These are phyloP conservation scores for Aspergillus sparsus DNA, from an alignment of 495 filamentous ascomycete species.

Conservation along the genomic window DNA sequence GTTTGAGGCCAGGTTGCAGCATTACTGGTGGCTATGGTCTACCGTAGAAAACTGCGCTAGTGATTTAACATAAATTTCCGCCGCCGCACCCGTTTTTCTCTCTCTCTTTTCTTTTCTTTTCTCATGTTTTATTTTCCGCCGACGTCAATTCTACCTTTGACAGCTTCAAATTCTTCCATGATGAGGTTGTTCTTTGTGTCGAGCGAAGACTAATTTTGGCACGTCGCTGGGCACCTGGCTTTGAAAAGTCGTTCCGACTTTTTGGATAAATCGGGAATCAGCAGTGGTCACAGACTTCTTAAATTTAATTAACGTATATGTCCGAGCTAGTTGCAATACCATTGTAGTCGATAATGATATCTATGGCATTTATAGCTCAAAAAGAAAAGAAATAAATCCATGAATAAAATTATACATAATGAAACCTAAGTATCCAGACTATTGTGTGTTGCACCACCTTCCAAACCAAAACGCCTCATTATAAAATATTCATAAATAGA, in stretches of 20 bases:
- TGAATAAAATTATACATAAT: conserved; percentile 15
- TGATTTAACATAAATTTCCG: conserved; percentile 37
- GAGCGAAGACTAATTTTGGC: conserved; percentile 63
- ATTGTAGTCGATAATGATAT: neutral
- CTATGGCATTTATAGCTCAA: too few species aligned
- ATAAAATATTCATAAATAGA: conserved; percentile 5
- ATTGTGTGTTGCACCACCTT: conserved; percentile 12
- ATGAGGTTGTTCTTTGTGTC: conserved; percentile 68
- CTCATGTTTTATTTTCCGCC: conserved; percentile 40
- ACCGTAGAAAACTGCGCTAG: conserved; percentile 37
- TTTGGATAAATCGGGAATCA: conserved; percentile 74
- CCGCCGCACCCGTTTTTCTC: conserved; percentile 24
- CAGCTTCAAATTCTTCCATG: conserved; percentile 53
- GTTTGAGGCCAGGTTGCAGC: conserved; percentile 55
- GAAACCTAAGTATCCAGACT: conserved; percentile 12
- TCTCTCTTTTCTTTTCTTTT: conserved; percentile 43
- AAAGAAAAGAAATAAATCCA: conserved; percentile 1
- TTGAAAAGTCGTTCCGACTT: conserved; percentile 69
- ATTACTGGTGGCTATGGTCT: conserved; percentile 35
- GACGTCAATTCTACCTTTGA: conserved; percentile 51
- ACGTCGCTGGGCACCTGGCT: conserved; percentile 79
- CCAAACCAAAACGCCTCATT: conserved; percentile 25
- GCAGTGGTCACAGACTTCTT: conserved; percentile 66
- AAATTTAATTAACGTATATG: conserved; percentile 1
- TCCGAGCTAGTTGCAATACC: neutral